Conservation (phyloP, 805 yeast species). For the Torulaspora maleeae region DNA sequence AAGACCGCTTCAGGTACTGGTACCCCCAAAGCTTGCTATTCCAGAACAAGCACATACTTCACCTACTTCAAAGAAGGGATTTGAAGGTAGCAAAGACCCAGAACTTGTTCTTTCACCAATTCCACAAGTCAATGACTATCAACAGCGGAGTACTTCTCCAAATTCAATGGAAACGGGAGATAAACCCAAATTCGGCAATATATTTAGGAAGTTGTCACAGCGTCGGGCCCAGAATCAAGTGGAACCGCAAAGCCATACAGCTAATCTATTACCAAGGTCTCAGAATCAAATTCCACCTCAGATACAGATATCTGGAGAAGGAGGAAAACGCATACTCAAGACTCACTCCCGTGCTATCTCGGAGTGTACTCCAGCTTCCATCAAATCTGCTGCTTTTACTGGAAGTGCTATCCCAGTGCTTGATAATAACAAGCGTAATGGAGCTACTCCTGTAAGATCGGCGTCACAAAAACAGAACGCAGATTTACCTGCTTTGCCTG, state of each 20-base stretch:
- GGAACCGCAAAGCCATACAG: constrained; percentile 13
- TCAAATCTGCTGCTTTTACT: constrained; percentile 34
- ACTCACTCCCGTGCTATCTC: constrained; percentile 40
- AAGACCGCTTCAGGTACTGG: constrained; percentile 21
- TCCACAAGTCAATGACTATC: constrained; percentile 35
- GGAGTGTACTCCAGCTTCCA: constrained; percentile 31
- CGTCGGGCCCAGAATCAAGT: constrained; percentile 25
- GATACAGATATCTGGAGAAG: constrained; percentile 12
- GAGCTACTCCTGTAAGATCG: constrained; percentile 25
- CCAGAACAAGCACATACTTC: constrained; percentile 50
- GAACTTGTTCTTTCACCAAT: constrained; percentile 31
- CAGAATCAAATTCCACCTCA: constrained; percentile 11
- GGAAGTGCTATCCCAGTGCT: background rate
- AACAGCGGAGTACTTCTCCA: constrained; percentile 31
- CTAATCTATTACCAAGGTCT: constrained; percentile 11
- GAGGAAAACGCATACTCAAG: constrained; percentile 15
- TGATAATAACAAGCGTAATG: constrained; percentile 5
- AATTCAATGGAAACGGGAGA: constrained; percentile 20
- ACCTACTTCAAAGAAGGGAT: constrained; percentile 37
- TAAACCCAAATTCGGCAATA: constrained; percentile 31
- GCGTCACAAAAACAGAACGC: constrained; percentile 26
- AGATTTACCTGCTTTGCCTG: constrained; percentile 35
- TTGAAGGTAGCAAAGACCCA: constrained; percentile 25
- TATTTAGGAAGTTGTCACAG: constrained; percentile 36
- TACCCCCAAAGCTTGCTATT: constrained; percentile 41